Conservation (phyloP, 1,284 basidiomycete species). For the Moniliella sp. region DNA sequence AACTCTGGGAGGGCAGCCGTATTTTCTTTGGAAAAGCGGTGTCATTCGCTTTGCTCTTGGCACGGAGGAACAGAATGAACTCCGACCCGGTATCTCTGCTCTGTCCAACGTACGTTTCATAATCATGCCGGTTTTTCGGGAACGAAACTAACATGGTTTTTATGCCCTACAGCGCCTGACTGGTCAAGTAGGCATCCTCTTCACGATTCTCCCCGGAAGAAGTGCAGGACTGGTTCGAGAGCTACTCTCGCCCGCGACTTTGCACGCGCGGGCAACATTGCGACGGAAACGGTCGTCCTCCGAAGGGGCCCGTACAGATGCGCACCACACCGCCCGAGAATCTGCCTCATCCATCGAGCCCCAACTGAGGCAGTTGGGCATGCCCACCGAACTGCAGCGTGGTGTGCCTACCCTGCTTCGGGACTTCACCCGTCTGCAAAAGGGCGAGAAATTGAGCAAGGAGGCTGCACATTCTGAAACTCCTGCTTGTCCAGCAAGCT, state of each 20-base stretch:
- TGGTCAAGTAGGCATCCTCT: constrained; percentile 76
- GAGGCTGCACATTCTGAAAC: constrained; percentile 39
- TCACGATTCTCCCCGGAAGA: constrained; percentile 74
- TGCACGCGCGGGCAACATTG: constrained; percentile 68
- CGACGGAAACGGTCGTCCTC: too few species aligned
- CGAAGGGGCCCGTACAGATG: constrained; percentile 17
- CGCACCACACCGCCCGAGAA: constrained; percentile 38
- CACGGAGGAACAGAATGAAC: constrained; percentile 62
- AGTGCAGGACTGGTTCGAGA: constrained; percentile 78
- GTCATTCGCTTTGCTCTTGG: constrained; percentile 95
- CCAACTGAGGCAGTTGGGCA: constrained; percentile 70
- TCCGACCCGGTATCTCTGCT: constrained; percentile 55
- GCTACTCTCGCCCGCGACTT: constrained; percentile 71
- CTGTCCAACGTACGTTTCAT: constrained; percentile 51
- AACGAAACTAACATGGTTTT: too few species aligned
- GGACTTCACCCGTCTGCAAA: constrained; percentile 57
- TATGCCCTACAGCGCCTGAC: constrained; percentile 52
- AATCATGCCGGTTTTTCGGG: too few species aligned
- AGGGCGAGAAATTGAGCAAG: constrained; percentile 54
- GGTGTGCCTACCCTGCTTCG: constrained; percentile 64
- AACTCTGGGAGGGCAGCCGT: constrained; percentile 58
- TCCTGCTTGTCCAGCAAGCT: constrained; percentile 27
- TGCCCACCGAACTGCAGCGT: constrained; percentile 60
- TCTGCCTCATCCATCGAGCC: constrained; percentile 93
- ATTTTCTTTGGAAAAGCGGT: constrained; percentile 80